These are phyloP conservation scores for Pelargonium fulgidum DNA, from an alignment of 441 rosid genomes.

Conservation along the genomic window DNA sequence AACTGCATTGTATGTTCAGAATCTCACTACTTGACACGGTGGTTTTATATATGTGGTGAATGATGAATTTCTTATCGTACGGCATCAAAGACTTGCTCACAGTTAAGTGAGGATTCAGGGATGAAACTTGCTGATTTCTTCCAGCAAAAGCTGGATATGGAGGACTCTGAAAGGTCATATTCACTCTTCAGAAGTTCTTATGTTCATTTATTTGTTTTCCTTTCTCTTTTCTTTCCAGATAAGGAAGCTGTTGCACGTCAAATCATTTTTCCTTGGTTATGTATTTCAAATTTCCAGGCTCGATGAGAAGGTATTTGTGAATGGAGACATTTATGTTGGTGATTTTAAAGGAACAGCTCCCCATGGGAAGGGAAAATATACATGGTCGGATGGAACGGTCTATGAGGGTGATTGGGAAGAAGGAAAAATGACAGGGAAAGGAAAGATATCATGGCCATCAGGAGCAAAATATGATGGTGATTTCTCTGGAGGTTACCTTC, in stretches of 20 bases:
- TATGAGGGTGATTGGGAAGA: slow-evolving; percentile 94
- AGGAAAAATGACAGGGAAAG: slow-evolving; percentile 80
- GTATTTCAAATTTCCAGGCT: slow-evolving; percentile 34
- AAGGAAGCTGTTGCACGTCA: not conserved
- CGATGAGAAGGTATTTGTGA: slow-evolving; percentile 40
- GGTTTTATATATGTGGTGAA: not conserved
- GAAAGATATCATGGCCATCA: slow-evolving; percentile 56
- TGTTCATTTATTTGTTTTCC: not conserved
- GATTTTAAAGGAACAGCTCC: slow-evolving; percentile 52
- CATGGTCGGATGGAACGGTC: slow-evolving; percentile 58
- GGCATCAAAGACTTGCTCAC: not conserved
- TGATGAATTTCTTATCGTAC: not conserved
- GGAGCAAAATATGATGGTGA: slow-evolving; percentile 82
- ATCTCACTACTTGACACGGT: not conserved
- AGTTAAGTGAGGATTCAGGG: not conserved
- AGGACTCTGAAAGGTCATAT: slow-evolving; percentile 34
- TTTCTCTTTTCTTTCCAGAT: not conserved
- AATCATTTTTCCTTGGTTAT: slow-evolving; percentile 2
- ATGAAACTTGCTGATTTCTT: slow-evolving; percentile 4
- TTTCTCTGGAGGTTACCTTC: slow-evolving; percentile 78
- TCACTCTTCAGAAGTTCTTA: not conserved
- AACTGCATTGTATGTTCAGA: not conserved
- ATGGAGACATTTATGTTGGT: slow-evolving; percentile 71
- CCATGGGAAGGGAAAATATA: slow-evolving; percentile 72
- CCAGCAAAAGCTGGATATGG: slow-evolving; percentile 23